Evolutionary conservation across 129 eudicot species (phyloP), one percentile per base, ranked within the genome.

Genomic region (Chrysanthemum lavandulifolium): DNA sequence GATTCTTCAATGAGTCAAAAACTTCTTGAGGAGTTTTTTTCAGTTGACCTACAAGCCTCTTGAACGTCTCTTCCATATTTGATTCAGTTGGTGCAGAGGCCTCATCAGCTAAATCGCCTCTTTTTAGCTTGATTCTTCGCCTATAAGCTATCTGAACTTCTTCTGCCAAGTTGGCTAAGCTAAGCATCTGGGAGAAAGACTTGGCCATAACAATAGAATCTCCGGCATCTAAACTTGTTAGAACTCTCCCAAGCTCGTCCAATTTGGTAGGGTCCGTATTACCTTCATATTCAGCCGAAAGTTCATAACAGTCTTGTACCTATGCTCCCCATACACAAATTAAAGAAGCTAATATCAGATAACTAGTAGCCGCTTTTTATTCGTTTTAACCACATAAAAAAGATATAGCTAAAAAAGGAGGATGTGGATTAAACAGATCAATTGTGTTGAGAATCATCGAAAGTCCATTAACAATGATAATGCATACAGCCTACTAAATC

Each of bases 301-400:
- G 89, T 84, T 90, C 98, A 72, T 94, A 94, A 67, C 97, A 90
- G 62, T 94, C 98, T 90, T 94, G 98, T 40, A 94, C 98, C 98
- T 94, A 64, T 13, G 74, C 59, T 6, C 45, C 45, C 9, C 9
- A 33, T 33, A 33, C 40, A 33, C 40, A 4, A n/a, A n/a, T n/a
- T n/a, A n/a, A 33, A 33, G 10, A 6, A 40, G 45, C 45, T 40
- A 40, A 40, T 40, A 40, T 40, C 9, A 40, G 10, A 40, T 40
- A 40, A 6, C 10, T 40, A 40, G 10, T 40, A 40, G 6, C 45
- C 9, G 6, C 45, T 40, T 6, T 33, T 40, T 40, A 40, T 40
- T 1, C 6, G 45, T 36, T 6, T 5, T 36, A 36, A 36, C 45
- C 45, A 40, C 45, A 40, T 40, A 0, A 40, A 40, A 40, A 6